Evolutionary conservation across 2,329 filamentous ascomycete genomes (phyloP).

Genomic region (Podosphaera aphanis): DNA sequence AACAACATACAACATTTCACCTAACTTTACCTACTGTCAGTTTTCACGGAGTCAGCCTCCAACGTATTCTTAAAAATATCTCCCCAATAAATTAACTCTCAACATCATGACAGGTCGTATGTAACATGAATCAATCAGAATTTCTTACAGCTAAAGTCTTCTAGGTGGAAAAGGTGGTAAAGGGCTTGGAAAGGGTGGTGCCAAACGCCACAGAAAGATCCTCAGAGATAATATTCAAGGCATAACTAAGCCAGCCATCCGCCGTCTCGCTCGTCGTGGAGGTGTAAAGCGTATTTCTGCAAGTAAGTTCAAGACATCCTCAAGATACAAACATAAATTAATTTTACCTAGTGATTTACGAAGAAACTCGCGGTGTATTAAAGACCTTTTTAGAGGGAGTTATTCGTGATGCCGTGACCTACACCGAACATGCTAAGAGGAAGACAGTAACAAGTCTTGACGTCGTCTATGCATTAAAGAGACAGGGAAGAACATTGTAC

Average conservation of each 20-base stretch:
- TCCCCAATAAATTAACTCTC: neutral
- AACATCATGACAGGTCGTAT: constrained; percentile 2
- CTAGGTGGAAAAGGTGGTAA: constrained; percentile 45
- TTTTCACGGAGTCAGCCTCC: too few species aligned
- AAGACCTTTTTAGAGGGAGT: constrained; percentile 69
- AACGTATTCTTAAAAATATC: too few species aligned
- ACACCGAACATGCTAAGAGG: constrained; percentile 66
- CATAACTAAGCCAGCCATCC: constrained; percentile 96
- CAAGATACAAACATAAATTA: neutral
- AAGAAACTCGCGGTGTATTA: constrained; percentile 59
- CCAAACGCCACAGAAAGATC: constrained; percentile 98
- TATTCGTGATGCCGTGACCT: constrained; percentile 50
- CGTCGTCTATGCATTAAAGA: constrained; percentile 41
- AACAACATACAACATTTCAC: too few species aligned
- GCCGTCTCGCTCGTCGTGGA: constrained; percentile 94
- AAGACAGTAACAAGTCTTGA: constrained; percentile 46
- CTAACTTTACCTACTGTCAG: neutral
- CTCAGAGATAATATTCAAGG: constrained; percentile 98
- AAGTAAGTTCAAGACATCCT: constrained; percentile 26
- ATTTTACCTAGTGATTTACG: constrained; percentile 39
- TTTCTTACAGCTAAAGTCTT: neutral
- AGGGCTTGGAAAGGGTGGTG: constrained; percentile 92
- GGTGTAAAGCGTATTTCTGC: constrained; percentile 99
- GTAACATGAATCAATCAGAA: neutral
- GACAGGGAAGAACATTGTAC: constrained; percentile 43